Conservation (phyloP, 345 rosid genomes). For the Syzygium aromaticum region DNA sequence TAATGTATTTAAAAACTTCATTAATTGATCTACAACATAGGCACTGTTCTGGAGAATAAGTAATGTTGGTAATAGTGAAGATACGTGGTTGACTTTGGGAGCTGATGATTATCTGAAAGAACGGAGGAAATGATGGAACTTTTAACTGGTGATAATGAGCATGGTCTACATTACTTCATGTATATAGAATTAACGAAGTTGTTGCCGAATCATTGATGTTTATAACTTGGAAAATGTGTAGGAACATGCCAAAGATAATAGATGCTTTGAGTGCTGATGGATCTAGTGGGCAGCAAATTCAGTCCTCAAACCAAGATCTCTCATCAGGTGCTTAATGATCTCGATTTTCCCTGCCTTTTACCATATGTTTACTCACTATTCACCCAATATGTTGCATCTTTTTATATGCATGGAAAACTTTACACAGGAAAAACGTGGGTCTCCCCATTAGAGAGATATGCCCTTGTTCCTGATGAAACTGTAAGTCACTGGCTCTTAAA, state of each 20-base stretch:
- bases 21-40: neutral
- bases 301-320: conserved; percentile 53
- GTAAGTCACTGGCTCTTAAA: conserved; percentile 27
- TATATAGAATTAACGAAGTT: neutral
- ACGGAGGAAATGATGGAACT: neutral
- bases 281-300: conserved; percentile 63
- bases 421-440: conserved; percentile 81
- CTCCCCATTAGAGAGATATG: conserved; percentile 83
- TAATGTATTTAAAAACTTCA: neutral
- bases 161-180: neutral
- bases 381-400: neutral
- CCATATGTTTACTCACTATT: neutral
- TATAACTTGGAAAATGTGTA: conserved; percentile 12
- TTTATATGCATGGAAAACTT: neutral
- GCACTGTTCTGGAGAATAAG: neutral
- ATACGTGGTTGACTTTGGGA: neutral
- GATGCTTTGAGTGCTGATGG: conserved; percentile 79
- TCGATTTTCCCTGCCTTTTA: neutral
- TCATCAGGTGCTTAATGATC: conserved; percentile 46
- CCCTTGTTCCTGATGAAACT: conserved; percentile 81
- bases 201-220: neutral
- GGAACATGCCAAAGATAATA: conserved; percentile 70
- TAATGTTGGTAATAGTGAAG: neutral
- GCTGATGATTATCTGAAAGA: neutral
- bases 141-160: neutral